Percentiles rank a stretch among this genome's conserved stretches.
Conservation (phyloP, 148 eudicot species). For the Amaranthus palmeri region DNA sequence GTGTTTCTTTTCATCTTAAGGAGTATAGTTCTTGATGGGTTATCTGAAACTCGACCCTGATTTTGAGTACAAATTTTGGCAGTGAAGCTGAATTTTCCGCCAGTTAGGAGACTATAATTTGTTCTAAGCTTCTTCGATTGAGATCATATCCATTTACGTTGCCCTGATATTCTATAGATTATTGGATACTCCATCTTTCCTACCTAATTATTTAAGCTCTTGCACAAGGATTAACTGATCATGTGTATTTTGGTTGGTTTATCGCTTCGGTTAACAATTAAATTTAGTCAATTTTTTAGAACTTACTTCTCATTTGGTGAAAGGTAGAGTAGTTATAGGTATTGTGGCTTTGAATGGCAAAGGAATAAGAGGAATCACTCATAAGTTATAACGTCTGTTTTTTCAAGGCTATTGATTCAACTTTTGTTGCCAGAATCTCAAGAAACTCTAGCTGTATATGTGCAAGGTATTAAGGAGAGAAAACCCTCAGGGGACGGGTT, state of each 20-base stretch:
- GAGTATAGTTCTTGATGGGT: background rate
- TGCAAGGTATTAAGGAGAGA: slow-evolving; percentile 9
- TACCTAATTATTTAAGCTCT: too few relatives aligned
- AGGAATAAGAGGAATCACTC: too few relatives aligned
- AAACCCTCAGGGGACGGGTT: slow-evolving; percentile 6
- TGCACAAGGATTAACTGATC: too few relatives aligned
- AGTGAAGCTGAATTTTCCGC: background rate
- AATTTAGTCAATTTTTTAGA: too few relatives aligned
- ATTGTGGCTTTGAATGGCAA: too few relatives aligned
- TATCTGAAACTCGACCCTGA: background rate
- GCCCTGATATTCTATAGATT: too few relatives aligned
- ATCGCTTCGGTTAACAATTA: too few relatives aligned
- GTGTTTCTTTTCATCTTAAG: background rate
- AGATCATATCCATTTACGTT: background rate
- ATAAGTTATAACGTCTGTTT: background rate
- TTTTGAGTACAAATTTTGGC: background rate
- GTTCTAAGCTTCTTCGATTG: background rate
- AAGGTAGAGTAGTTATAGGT: too few relatives aligned
- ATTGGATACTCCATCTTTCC: too few relatives aligned
- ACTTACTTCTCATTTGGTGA: too few relatives aligned
- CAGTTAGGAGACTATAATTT: background rate
- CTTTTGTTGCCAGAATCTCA: slow-evolving; percentile 14
- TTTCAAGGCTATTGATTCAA: background rate
- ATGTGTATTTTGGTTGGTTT: too few relatives aligned
- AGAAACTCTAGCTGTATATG: slow-evolving; percentile 12